Evolutionary conservation across 768 basidiomycete species (phyloP), one percentile per base, ranked within the genome.

Genomic region (Pilatotrama ljubarskyi): DNA sequence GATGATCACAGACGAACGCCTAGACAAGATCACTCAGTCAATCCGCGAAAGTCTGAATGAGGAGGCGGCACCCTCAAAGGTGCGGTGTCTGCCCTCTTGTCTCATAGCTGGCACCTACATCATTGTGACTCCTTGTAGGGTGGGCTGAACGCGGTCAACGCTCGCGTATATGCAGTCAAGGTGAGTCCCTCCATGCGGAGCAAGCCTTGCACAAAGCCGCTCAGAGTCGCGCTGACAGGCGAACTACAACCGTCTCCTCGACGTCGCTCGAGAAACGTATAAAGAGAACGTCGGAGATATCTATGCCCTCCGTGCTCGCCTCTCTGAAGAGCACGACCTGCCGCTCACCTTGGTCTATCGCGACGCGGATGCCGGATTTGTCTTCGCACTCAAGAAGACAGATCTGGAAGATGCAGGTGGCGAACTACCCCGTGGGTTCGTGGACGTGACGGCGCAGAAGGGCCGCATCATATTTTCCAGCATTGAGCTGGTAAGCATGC

Each of bases 191-290:
- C 20, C 53, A 47, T 10, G 29, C 29, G 10, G 29, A 32, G 4
- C 10, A 4, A 32, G 29, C 29, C 29, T 4, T 5, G 5, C 10
- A 32, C 10, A 4, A 32, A 10, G 29, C 5, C 10, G 29, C 29
- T 32, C 5, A 32, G 29, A 32, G 10, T 32, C 10, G 29, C 29
- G 29, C 37, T 43, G 50, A 7, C 46, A 89, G 83, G 90, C 92
- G 2, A 90, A 91, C 61, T 82, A 81, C 67, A 91, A 93, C 64
- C 84, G 84, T 26, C 78, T 96, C 10, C 86, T 99, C 29, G 96
- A 98, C 64, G 93, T 98, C 7, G 97, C 96, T 1, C 83, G 97
- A 2, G 93, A 93, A 71, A 95, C 95, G 0, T 98, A 88, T 77
- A 92, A 89, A 66, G 95, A 99, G 72, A 96, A 96, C 64, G 81